Conservation (phyloP, 2,329 filamentous ascomycete species). For the Sporothrix inflata region DNA sequence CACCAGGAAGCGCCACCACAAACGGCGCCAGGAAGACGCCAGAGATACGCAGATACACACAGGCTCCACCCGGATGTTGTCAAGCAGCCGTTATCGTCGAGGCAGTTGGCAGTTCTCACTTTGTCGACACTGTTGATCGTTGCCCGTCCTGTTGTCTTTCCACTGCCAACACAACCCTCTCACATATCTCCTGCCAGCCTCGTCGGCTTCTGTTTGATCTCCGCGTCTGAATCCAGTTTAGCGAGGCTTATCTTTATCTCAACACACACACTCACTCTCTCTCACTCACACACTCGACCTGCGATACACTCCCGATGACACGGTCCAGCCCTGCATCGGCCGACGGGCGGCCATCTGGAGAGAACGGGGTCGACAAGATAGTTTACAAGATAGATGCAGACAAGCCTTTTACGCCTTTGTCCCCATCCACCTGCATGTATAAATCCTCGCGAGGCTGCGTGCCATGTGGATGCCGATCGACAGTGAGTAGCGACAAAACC, state of each 20-base stretch:
- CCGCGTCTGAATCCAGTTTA: slow-evolving; percentile 4
- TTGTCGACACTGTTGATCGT: neutral
- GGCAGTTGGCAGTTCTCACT: neutral
- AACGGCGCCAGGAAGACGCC: neutral
- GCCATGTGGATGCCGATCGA: slow-evolving; percentile 9
- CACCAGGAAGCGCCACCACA: neutral
- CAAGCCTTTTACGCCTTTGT: neutral
- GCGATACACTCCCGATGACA: neutral
- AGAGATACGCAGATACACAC: neutral
- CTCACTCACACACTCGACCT: neutral
- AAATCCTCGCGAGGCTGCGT: slow-evolving; percentile 12
- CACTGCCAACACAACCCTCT: neutral
- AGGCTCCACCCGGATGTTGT: neutral
- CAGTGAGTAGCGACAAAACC: neutral
- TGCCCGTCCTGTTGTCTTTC: too few relatives aligned
- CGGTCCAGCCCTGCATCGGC: slow-evolving; percentile 6
- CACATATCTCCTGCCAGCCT: neutral
- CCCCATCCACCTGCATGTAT: neutral
- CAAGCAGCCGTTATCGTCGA: slow-evolving; percentile 1
- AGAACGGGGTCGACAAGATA: neutral
- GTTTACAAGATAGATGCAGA: neutral
- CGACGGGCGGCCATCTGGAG: too few relatives aligned
- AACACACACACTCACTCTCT: neutral
- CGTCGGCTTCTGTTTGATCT: slow-evolving; percentile 14
- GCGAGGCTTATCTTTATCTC: slow-evolving; percentile 6